These are phyloP conservation scores for Xerocomus brunneocitrinus DNA, from an alignment of 768 basidiomycete genomes.

Conservation along the genomic window DNA sequence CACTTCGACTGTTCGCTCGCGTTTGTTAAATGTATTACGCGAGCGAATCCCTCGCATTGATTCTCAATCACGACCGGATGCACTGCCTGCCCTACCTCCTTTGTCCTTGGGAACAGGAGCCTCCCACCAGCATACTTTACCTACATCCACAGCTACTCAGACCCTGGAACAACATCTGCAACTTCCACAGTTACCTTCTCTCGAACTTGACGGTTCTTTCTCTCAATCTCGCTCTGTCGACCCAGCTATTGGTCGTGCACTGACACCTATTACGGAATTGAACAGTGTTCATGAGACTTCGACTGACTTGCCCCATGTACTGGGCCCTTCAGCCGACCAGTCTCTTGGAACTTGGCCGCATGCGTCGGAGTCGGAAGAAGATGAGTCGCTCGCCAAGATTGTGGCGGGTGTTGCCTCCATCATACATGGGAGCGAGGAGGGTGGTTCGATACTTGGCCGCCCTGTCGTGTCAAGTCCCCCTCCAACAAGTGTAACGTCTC, in stretches of 20 bases:
- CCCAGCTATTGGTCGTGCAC: slow-evolving; percentile 25
- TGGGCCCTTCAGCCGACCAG: slow-evolving; percentile 18
- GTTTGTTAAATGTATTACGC: slow-evolving; percentile 57
- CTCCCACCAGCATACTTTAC: slow-evolving; percentile 26
- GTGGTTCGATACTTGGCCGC: slow-evolving; percentile 11
- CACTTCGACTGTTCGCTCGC: slow-evolving; percentile 64
- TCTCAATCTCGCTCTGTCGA: slow-evolving; percentile 18
- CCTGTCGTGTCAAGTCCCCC: slow-evolving; percentile 26
- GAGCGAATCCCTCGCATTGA: slow-evolving; percentile 53
- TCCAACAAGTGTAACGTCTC: slow-evolving; percentile 19
- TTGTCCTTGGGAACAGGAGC: slow-evolving; percentile 11
- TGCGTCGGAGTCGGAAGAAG: slow-evolving; percentile 25
- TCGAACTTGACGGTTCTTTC: slow-evolving; percentile 41
- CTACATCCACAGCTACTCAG: slow-evolving; percentile 16
- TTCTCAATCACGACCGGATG: slow-evolving; percentile 8
- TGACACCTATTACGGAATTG: slow-evolving; percentile 68
- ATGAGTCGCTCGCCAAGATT: slow-evolving; percentile 18
- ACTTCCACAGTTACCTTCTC: slow-evolving; percentile 54
- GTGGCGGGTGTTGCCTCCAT: slow-evolving; percentile 15
- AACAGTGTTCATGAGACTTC: slow-evolving; percentile 30
- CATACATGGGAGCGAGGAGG: slow-evolving; percentile 19
- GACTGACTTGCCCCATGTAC: slow-evolving; percentile 15
- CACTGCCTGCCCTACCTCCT: slow-evolving; percentile 15
- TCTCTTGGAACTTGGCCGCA: slow-evolving; percentile 8
- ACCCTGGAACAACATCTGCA: slow-evolving; percentile 6